These are phyloP conservation scores for Xylona heveae DNA, from an alignment of 495 filamentous ascomycete species.

Conservation along the genomic window DNA sequence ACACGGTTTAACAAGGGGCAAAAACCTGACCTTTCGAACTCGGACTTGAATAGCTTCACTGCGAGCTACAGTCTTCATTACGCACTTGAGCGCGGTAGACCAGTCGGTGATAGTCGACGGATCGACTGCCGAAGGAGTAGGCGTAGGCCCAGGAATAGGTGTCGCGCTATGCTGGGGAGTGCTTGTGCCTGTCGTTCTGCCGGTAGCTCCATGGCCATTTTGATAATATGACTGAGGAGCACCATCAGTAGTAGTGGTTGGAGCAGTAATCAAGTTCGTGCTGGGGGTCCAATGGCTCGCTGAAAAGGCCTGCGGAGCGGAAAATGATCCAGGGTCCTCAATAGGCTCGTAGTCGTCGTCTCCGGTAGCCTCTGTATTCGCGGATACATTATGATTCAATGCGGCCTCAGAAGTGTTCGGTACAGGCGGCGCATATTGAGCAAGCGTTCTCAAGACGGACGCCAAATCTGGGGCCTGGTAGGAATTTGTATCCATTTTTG, in stretches of 20 bases:
- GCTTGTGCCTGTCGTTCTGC: background rate
- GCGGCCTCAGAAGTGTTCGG: too few relatives aligned
- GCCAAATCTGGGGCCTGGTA: constrained; percentile 26
- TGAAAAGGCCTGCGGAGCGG: background rate
- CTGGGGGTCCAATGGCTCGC: too few relatives aligned
- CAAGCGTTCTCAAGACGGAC: constrained; percentile 29
- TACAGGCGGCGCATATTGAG: constrained; percentile 17
- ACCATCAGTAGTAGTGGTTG: too few relatives aligned
- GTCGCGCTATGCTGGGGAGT: background rate
- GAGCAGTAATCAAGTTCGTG: too few relatives aligned
- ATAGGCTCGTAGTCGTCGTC: constrained; percentile 13
- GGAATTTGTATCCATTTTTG: constrained; percentile 15
- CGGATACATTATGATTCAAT: constrained; percentile 1
- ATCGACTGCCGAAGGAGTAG: constrained; percentile 1
- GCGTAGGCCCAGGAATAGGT: background rate
- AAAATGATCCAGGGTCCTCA: background rate
- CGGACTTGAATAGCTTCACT: constrained; percentile 1
- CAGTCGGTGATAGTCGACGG: constrained; percentile 6
- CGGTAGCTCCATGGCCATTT: background rate
- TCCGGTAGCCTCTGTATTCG: constrained; percentile 1
- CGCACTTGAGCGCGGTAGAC: constrained; percentile 4
- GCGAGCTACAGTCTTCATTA: constrained; percentile 5
- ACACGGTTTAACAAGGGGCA: background rate
- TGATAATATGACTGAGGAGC: too few relatives aligned
- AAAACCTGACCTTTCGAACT: constrained; percentile 5